Conservation (phyloP, 1,284 basidiomycete species). For the Puccinia hordei region DNA sequence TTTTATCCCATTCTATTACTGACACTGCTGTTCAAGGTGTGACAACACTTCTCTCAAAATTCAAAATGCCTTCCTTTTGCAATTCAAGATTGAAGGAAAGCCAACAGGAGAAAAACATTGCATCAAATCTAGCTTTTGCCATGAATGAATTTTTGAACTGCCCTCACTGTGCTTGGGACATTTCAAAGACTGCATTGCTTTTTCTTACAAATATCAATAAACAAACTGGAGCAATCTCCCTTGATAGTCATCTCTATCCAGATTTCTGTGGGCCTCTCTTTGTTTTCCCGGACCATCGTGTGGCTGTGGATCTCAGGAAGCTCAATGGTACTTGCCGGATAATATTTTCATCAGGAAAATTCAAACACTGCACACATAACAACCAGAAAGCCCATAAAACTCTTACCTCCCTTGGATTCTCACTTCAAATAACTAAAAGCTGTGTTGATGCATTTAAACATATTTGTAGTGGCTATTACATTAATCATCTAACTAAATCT, state of each 20-base stretch:
- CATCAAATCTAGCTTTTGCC: not conserved
- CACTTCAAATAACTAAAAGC: not conserved
- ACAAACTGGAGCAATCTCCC: not conserved
- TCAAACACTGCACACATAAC: constrained; percentile 5
- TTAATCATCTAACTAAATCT: not conserved
- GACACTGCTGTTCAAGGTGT: not conserved
- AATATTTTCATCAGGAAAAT: not conserved
- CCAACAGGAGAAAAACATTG: not conserved
- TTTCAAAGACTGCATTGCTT: not conserved
- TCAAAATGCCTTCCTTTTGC: not conserved
- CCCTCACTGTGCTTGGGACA: not conserved
- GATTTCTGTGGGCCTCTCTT: not conserved
- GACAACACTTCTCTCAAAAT: not conserved
- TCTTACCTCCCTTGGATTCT: not conserved
- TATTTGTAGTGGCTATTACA: not conserved
- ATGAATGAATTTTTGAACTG: not conserved
- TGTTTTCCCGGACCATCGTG: constrained; percentile 24
- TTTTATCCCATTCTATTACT: not conserved
- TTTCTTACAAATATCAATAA: constrained; percentile 5
- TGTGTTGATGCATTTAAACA: not conserved
- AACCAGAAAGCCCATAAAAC: not conserved
- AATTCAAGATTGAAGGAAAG: not conserved
- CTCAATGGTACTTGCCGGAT: constrained; percentile 4
- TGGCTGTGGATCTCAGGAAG: not conserved
- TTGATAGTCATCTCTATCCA: not conserved